phyloP scores from a whole-genome alignment of 306 rosid genomes.

The Echinosophora koreensis region DNA sequence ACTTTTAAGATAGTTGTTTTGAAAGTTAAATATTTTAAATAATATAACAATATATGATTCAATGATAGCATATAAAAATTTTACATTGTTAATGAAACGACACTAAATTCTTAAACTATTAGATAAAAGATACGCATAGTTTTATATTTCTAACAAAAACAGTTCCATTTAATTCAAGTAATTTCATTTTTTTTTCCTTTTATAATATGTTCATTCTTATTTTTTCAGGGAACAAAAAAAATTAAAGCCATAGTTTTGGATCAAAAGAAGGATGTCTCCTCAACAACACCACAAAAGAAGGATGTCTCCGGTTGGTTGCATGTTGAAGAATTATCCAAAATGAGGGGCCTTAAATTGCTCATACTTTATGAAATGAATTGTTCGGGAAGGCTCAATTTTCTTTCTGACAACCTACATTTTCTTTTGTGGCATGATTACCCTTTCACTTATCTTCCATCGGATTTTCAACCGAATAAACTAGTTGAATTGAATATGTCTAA shows the following conservation, averaged over 20 bases:
- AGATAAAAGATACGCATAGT: not conserved
- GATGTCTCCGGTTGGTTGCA: not conserved
- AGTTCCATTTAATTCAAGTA: not conserved
- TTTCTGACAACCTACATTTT: constrained; percentile 5
- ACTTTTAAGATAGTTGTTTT: too few species aligned
- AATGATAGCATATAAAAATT: too few species aligned
- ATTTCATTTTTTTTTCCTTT: not conserved
- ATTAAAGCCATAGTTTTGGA: constrained; percentile 38
- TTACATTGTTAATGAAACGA: too few species aligned
- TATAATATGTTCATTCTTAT: not conserved
- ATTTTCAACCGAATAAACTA: not conserved
- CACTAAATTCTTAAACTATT: not conserved
- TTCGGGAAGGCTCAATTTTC: not conserved
- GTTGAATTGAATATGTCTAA: constrained; percentile 14
- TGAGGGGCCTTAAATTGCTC: not conserved
- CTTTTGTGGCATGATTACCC: constrained; percentile 37
- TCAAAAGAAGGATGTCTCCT: not conserved
- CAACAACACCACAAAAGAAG: too few species aligned
- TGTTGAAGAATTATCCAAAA: not conserved
- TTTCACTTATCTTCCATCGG: constrained; percentile 14
- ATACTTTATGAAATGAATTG: not conserved
- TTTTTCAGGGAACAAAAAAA: not conserved
- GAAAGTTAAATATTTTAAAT: too few species aligned
- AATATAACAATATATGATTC: too few species aligned
- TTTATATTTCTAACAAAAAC: not conserved